Evolutionary conservation across 2,329 filamentous ascomycete genomes (phyloP).

Genomic region (Sporothrix humicola): DNA sequence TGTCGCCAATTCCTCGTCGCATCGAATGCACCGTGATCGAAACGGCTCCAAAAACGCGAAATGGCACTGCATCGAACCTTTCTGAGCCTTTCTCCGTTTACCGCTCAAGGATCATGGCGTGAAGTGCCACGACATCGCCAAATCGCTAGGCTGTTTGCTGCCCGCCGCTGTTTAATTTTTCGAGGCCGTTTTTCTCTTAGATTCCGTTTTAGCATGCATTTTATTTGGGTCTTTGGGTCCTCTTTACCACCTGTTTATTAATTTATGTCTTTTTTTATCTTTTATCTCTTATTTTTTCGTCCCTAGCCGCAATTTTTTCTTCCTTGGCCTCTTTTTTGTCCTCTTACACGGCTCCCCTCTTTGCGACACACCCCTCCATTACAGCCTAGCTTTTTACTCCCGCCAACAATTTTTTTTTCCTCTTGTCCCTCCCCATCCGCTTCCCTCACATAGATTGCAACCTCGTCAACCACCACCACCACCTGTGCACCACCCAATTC

Average conservation of each 20-base stretch:
- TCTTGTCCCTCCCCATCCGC: slow-evolving; percentile 21
- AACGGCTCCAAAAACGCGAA: neutral
- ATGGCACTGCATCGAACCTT: neutral
- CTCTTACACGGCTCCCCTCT: slow-evolving; percentile 14
- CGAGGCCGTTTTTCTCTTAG: slow-evolving; percentile 20
- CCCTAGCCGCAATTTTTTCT: slow-evolving; percentile 17
- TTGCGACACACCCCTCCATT: slow-evolving; percentile 29
- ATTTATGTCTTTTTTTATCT: slow-evolving; percentile 25
- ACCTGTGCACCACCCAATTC: neutral
- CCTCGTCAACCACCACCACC: slow-evolving; percentile 34
- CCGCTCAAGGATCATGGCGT: slow-evolving; percentile 2
- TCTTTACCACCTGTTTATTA: neutral
- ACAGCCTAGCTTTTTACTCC: slow-evolving; percentile 31
- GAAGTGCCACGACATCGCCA: neutral
- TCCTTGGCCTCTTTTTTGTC: slow-evolving; percentile 19
- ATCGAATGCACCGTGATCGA: neutral
- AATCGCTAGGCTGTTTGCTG: neutral
- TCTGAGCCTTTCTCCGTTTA: neutral
- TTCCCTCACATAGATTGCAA: slow-evolving; percentile 35
- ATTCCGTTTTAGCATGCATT: slow-evolving; percentile 11
- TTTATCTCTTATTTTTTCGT: slow-evolving; percentile 22
- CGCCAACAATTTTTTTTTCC: slow-evolving; percentile 35
- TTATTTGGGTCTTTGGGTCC: slow-evolving; percentile 16
- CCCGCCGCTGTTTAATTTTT: neutral
- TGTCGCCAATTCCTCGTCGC: neutral